phyloP scores from a whole-genome alignment of 805 yeast genomes.

The Ogataea naganishii region DNA sequence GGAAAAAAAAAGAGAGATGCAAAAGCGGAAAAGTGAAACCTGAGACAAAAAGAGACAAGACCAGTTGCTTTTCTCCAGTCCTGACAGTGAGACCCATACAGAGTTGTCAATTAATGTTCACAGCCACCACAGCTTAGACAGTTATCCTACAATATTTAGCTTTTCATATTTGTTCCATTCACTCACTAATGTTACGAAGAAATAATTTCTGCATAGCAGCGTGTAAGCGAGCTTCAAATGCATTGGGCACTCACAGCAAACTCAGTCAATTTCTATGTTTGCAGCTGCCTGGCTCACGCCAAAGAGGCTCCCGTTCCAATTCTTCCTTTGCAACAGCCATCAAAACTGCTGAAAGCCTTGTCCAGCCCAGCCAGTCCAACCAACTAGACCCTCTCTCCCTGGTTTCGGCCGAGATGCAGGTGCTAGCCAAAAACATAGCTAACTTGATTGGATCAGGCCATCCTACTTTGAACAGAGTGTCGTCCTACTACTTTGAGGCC shows the following conservation, averaged over 20 bases:
- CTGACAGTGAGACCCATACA: no score
- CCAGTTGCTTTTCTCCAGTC: no score
- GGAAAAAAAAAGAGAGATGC: no score
- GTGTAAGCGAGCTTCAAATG: background rate
- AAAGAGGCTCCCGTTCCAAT: slow-evolving; percentile 8
- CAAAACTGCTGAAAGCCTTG: slow-evolving; percentile 65
- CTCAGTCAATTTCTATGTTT: no score
- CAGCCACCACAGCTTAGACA: no score
- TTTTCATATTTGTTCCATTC: background rate
- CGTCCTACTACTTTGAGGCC: slow-evolving; percentile 91
- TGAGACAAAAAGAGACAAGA: no score
- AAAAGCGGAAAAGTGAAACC: no score
- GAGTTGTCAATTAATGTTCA: no score
- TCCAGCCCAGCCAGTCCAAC: slow-evolving; percentile 46
- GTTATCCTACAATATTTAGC: background rate
- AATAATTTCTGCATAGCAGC: background rate
- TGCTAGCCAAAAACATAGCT: slow-evolving; percentile 80
- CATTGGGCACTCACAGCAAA: background rate
- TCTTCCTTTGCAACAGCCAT: slow-evolving; percentile 46
- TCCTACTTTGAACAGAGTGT: slow-evolving; percentile 83
- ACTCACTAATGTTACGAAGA: background rate
- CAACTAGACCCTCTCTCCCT: slow-evolving; percentile 80
- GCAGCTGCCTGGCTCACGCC: slow-evolving; percentile 8
- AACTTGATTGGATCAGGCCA: slow-evolving; percentile 85
- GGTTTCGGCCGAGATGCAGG: slow-evolving; percentile 90